Evolutionary conservation across 768 basidiomycete species (phyloP).

Genomic region (Cystofilobasidium macerans): DNA sequence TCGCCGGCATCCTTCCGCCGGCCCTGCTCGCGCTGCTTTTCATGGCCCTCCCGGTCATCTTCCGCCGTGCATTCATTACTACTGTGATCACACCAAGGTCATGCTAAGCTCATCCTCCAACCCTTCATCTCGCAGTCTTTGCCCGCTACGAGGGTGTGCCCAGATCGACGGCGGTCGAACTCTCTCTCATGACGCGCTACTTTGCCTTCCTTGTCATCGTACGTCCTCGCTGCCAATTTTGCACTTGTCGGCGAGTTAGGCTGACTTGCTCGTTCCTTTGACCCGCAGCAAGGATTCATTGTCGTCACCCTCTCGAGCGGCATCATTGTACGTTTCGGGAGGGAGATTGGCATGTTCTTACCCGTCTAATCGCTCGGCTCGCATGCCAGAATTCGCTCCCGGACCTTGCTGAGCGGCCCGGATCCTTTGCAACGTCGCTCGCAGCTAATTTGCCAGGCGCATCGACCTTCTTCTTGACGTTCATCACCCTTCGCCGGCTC

Average conservation of each 20-base stretch:
- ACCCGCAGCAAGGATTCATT: constrained; percentile 73
- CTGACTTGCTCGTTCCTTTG: too few relatives aligned
- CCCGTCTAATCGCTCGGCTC: too few relatives aligned
- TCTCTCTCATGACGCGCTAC: constrained; percentile 81
- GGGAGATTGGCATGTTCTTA: too few relatives aligned
- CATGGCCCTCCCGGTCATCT: constrained; percentile 71
- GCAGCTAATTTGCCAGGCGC: constrained; percentile 72
- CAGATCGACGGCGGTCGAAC: constrained; percentile 65
- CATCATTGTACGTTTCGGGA: too few relatives aligned
- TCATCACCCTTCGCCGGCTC: constrained; percentile 61
- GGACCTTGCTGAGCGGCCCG: constrained; percentile 55
- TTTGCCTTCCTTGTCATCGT: constrained; percentile 87
- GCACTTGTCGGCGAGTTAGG: not conserved
- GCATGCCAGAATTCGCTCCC: constrained; percentile 59
- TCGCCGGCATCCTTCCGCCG: constrained; percentile 67
- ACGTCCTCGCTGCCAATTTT: constrained; percentile 37
- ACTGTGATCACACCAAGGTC: too few relatives aligned
- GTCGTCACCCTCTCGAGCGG: constrained; percentile 78
- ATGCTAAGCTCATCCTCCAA: not conserved
- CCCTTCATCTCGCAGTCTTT: constrained; percentile 43
- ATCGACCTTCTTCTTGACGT: constrained; percentile 80
- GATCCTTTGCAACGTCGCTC: constrained; percentile 56
- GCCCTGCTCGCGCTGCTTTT: constrained; percentile 79
- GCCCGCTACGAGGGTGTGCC: constrained; percentile 94
- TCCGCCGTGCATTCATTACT: constrained; percentile 48